A percentile compares a stretch with the other conserved stretches of the same genome.
phyloP scores from a whole-genome alignment of 306 rosid genomes.

The Styphnolobium japonicum region DNA sequence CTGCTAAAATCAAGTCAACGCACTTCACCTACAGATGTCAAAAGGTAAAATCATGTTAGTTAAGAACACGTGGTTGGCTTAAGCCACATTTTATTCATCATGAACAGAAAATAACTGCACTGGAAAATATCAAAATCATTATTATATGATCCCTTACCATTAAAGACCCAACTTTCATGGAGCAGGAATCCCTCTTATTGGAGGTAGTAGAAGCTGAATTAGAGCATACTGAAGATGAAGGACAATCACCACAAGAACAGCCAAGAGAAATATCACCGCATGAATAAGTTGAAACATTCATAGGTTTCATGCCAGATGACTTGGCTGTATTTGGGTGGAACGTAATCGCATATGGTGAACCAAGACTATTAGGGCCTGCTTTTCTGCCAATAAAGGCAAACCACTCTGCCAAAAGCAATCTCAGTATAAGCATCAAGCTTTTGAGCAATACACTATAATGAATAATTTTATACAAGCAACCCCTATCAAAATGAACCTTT shows the following conservation, averaged over 20 bases:
- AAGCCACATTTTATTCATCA: conserved; percentile 9
- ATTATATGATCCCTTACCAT: conserved; percentile 52
- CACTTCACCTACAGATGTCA: conserved; percentile 74
- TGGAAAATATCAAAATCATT: conserved; percentile 20
- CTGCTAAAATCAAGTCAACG: conserved; percentile 62
- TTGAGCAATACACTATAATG: conserved; percentile 6
- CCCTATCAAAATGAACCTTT: conserved; percentile 9
- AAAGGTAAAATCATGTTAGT: conserved; percentile 34
- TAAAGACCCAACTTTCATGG: conserved; percentile 71
- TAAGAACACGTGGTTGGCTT: conserved; percentile 9
- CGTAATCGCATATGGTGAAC: conserved; percentile 84
- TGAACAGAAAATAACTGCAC: conserved; percentile 23
- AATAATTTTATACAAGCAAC: conserved; percentile 19
- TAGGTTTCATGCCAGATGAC: conserved; percentile 79
- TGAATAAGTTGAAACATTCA: conserved; percentile 92
- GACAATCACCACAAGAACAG: conserved; percentile 98
- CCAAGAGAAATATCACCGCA: conserved; percentile 89
- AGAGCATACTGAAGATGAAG: conserved; percentile 76
- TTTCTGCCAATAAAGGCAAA: conserved; percentile 78
- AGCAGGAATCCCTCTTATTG: conserved; percentile 57
- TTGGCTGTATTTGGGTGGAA: conserved; percentile 52
- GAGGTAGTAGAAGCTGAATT: conserved; percentile 55
- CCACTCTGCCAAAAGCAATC: conserved; percentile 76
- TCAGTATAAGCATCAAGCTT: conserved; percentile 23
- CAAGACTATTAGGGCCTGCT: conserved; percentile 52